These are phyloP conservation scores for Diutina mesorugosa DNA, from an alignment of 1,139 yeast genomes.

Conservation along the genomic window DNA sequence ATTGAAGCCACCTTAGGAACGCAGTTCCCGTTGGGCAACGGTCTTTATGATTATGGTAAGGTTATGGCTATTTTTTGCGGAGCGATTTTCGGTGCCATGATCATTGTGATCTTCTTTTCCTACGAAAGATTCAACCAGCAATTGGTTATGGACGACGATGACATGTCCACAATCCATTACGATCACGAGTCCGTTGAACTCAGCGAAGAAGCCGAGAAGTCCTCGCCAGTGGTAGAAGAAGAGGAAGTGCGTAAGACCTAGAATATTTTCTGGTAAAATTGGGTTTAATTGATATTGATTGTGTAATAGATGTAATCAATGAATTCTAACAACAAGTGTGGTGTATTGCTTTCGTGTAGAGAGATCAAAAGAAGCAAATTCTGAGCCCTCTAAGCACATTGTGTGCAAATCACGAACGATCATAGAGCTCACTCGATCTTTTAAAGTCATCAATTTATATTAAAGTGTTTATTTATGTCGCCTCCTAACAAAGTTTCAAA, in stretches of 20 bases:
- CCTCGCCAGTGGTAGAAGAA: background rate
- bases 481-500: background rate
- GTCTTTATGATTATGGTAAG: conserved; percentile 19
- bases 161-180: conserved; percentile 5
- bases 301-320: background rate
- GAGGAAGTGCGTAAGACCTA: background rate
- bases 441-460: background rate
- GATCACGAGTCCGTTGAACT: background rate
- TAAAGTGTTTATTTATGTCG: background rate
- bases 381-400: background rate
- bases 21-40: conserved; percentile 32
- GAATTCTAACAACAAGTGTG: background rate
- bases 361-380: background rate
- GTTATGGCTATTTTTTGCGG: conserved; percentile 82
- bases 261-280: background rate
- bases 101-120: conserved; percentile 50
- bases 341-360: background rate
- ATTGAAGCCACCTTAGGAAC: conserved; percentile 70
- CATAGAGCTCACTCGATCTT: background rate
- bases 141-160: conserved; percentile 9
- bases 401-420: background rate
- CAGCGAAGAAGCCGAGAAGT: background rate
- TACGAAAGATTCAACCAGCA: conserved; percentile 40
- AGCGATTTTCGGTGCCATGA: conserved; percentile 53
- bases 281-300: background rate